Percentiles rank a stretch among this genome's conserved stretches.
Conservation (phyloP, 768 basidiomycete genomes). For the Termitomyces sp. region DNA sequence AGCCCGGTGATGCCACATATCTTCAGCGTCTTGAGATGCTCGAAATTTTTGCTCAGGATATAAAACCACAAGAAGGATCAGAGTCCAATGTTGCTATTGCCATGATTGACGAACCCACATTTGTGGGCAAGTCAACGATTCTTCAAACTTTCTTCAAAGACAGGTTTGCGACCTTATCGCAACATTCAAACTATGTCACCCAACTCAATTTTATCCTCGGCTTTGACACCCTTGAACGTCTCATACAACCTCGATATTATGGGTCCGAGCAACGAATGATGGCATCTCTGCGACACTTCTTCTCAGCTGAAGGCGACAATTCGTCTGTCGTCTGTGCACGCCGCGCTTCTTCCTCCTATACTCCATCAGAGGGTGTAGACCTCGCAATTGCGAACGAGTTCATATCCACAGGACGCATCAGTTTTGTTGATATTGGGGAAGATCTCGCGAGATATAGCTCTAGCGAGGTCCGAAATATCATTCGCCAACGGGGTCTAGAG, state of each 20-base stretch:
- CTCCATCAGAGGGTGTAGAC: slow-evolving; percentile 10
- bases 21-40: slow-evolving; percentile 90
- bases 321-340: slow-evolving; percentile 60
- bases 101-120: slow-evolving; percentile 84
- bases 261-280: slow-evolving; percentile 53
- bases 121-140: slow-evolving; percentile 74
- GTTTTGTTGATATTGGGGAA: slow-evolving; percentile 60
- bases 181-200: slow-evolving; percentile 20
- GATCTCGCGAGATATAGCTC: slow-evolving; percentile 64
- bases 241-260: slow-evolving; percentile 79
- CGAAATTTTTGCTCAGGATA: slow-evolving; percentile 56
- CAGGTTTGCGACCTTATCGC: slow-evolving; percentile 27
- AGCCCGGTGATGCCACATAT: slow-evolving; percentile 69
- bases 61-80: slow-evolving; percentile 22
- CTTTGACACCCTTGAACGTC: slow-evolving; percentile 80
- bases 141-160: slow-evolving; percentile 51
- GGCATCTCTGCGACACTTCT: slow-evolving; percentile 52
- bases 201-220: slow-evolving; percentile 76
- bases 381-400: slow-evolving; percentile 45
- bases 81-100: slow-evolving; percentile 67
- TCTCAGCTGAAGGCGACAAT: slow-evolving; percentile 52
- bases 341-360: slow-evolving; percentile 27
- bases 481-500: slow-evolving; percentile 27
- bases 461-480: slow-evolving; percentile 56
- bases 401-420: slow-evolving; percentile 48